Conservation (phyloP, 805 yeast species). For the Ogataea chonburiensis region DNA sequence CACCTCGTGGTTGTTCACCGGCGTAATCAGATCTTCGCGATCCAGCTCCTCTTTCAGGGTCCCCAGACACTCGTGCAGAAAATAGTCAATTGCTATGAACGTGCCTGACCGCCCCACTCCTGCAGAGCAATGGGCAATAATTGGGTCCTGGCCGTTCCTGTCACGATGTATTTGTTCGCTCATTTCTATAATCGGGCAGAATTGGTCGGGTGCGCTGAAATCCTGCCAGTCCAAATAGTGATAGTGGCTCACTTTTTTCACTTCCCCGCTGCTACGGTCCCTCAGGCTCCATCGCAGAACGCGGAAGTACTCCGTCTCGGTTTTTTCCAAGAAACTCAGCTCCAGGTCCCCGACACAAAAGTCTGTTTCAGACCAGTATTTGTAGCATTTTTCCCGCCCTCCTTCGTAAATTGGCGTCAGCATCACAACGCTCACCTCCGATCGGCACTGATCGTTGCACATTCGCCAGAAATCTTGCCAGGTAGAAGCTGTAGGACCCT, state of each 20-base stretch:
- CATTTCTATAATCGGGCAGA: constrained; percentile 32
- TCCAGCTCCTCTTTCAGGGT: constrained; percentile 5
- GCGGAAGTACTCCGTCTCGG: constrained; percentile 5
- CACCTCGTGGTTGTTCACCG: constrained; percentile 19
- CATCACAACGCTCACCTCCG: constrained; percentile 58
- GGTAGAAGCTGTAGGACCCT: constrained; percentile 54
- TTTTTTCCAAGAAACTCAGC: constrained; percentile 12
- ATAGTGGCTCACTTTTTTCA: constrained; percentile 33
- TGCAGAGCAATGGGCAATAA: constrained; percentile 55
- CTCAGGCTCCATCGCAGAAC: constrained; percentile 22
- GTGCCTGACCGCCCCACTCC: constrained; percentile 62
- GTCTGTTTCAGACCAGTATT: constrained; percentile 37
- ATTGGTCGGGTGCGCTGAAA: constrained; percentile 38
- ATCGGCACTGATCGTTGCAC: constrained; percentile 28
- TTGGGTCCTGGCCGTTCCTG: constrained; percentile 21
- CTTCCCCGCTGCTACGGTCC: constrained; percentile 3
- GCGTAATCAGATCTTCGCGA: constrained; percentile 22
- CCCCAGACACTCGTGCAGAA: constrained; percentile 21
- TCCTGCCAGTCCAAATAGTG: constrained; percentile 47
- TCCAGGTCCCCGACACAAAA: constrained; percentile 9
- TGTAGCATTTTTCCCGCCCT: constrained; percentile 40
- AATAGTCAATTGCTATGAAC: constrained; percentile 46
- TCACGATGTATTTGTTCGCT: constrained; percentile 18
- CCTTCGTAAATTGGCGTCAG: constrained; percentile 61
- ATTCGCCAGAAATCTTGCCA: constrained; percentile 47